Percentiles rank a stretch among this genome's conserved stretches.
Evolutionary conservation across 2,329 filamentous ascomycete species (phyloP).

Genomic region (Emericellopsis atlantica): DNA sequence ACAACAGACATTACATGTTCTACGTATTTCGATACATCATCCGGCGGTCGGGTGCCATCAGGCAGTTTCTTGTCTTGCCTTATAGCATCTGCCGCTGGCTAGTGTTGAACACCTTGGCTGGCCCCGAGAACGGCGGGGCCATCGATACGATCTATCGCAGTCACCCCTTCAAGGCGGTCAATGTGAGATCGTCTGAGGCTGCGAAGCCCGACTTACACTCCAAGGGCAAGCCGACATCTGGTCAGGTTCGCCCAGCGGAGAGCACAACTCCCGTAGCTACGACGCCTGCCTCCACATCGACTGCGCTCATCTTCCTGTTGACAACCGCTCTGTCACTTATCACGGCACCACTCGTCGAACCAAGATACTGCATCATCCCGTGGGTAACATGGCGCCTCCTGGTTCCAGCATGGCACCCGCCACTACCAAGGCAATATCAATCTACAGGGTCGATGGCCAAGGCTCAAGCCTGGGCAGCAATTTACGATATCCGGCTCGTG

Average conservation of each 20-base stretch:
- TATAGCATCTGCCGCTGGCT: constrained; percentile 64
- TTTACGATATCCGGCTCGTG: constrained; percentile 32
- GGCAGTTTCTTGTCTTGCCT: constrained; percentile 53
- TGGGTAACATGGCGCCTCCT: constrained; percentile 89
- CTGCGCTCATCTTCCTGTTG: constrained; percentile 44
- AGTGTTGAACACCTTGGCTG: constrained; percentile 50
- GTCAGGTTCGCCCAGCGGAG: too few relatives aligned
- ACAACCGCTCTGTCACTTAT: constrained; percentile 68
- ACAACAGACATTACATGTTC: constrained; percentile 96
- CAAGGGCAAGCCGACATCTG: too few relatives aligned
- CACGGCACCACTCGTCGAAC: constrained; percentile 86
- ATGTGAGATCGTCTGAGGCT: too few relatives aligned
- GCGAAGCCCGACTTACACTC: too few relatives aligned
- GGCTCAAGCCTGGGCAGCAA: constrained; percentile 5
- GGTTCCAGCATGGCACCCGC: constrained; percentile 40
- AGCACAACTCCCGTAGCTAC: constrained; percentile 10
- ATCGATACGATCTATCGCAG: not conserved
- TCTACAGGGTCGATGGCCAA: constrained; percentile 6
- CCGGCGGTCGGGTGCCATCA: constrained; percentile 46
- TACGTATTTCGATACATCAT: constrained; percentile 86
- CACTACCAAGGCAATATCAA: not conserved
- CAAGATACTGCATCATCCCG: constrained; percentile 88
- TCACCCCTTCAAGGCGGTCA: not conserved
- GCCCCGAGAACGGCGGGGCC: constrained; percentile 7
- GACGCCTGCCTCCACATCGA: constrained; percentile 30